phyloP scores from a whole-genome alignment of 2,329 filamentous ascomycete species.

The Stylonectria norvegica region DNA sequence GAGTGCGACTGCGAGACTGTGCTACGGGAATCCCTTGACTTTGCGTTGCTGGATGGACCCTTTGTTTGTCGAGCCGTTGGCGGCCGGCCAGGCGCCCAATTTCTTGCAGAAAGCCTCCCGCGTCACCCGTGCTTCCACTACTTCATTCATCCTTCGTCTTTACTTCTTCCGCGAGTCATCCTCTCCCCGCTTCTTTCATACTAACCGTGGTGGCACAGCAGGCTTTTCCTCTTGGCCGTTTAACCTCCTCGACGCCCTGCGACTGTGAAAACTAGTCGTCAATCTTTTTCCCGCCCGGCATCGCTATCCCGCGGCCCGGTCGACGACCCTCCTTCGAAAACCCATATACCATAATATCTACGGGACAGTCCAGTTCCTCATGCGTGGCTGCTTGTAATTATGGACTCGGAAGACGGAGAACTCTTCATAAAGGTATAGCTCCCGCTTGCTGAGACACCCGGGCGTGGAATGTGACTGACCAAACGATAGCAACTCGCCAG shows the following conservation, averaged over 20 bases:
- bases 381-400: slow-evolving; percentile 48
- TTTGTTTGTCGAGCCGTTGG: slow-evolving; percentile 2
- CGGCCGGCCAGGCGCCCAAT: slow-evolving; percentile 6
- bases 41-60: slow-evolving; percentile 4
- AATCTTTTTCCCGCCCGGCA: slow-evolving; percentile 3
- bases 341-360: slow-evolving; percentile 1
- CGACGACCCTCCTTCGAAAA: slow-evolving; percentile 4
- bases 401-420: slow-evolving; percentile 88
- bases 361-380: slow-evolving; percentile 15
- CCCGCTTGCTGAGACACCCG: slow-evolving; percentile 7
- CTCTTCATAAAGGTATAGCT: slow-evolving; percentile 75
- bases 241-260: slow-evolving; percentile 11
- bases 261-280: slow-evolving; percentile 16
- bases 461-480: no score
- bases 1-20: slow-evolving; percentile 16
- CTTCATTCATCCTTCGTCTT: background rate
- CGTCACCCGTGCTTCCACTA: slow-evolving; percentile 4
- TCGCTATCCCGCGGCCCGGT: background rate
- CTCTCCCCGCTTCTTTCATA: slow-evolving; percentile 11
- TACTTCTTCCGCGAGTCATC: background rate
- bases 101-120: slow-evolving; percentile 6
- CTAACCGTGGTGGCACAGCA: slow-evolving; percentile 22
- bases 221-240: slow-evolving; percentile 8
- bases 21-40: slow-evolving; percentile 6
- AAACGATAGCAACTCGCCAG: slow-evolving; percentile 76